phyloP scores from a whole-genome alignment of 83 land plant species.

The Larix sibirica region DNA sequence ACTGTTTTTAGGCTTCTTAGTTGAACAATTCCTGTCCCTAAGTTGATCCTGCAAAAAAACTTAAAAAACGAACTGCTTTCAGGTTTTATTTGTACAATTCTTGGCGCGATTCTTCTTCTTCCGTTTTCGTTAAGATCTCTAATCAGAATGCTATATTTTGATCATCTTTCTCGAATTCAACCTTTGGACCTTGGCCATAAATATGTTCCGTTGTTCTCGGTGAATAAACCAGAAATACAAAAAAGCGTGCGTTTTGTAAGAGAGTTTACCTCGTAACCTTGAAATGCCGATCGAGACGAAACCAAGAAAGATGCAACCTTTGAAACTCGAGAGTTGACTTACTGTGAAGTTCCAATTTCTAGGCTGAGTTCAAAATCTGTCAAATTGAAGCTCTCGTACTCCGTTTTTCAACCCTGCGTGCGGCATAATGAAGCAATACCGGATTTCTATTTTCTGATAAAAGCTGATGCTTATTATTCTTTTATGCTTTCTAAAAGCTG shows the following conservation, averaged over 20 bases:
- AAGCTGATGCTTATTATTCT: no score
- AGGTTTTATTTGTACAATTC: no score
- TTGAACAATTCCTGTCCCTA: no score
- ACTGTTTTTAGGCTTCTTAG: no score
- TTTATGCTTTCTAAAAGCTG: no score
- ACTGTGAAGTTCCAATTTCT: neutral
- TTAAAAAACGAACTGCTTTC: no score
- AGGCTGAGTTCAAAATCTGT: neutral
- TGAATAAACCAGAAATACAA: neutral
- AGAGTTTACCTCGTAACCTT: constrained; percentile 9
- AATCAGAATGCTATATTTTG: no score
- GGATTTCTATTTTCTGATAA: no score
- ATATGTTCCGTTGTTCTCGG: neutral
- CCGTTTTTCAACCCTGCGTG: neutral
- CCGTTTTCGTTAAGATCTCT: no score
- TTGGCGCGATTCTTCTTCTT: no score
- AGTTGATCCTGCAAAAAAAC: no score
- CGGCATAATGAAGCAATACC: neutral
- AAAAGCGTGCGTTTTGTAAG: no score
- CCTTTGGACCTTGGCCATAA: neutral
- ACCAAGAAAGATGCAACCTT: neutral
- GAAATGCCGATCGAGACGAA: neutral
- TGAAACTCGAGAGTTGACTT: neutral
- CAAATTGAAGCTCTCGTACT: neutral
- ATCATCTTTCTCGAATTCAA: neutral